Conservation (phyloP, 352 stramenopile genomes). For the Globisporangium orthogonon region DNA sequence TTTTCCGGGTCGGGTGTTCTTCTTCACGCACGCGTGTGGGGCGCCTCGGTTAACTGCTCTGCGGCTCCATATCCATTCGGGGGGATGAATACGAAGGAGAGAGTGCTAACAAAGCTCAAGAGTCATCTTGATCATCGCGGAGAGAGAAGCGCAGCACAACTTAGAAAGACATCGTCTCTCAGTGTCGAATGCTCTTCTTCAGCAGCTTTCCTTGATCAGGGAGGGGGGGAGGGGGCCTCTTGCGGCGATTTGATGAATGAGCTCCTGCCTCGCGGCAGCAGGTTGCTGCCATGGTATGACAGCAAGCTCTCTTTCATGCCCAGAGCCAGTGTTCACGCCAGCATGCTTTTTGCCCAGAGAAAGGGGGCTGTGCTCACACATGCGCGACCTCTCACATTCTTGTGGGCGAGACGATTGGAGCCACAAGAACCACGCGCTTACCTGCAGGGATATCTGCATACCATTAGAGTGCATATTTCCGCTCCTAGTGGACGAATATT, state of each 20-base stretch:
- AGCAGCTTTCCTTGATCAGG: slow-evolving; percentile 57
- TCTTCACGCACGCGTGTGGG: slow-evolving; percentile 36
- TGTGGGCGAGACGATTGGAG: not conserved
- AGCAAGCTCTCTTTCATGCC: too few species aligned
- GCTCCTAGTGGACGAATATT: not conserved
- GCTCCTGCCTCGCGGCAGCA: not conserved
- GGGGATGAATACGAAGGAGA: slow-evolving; percentile 48
- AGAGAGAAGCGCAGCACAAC: slow-evolving; percentile 53
- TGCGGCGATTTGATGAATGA: slow-evolving; percentile 72
- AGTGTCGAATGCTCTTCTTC: slow-evolving; percentile 61
- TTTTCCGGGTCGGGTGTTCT: slow-evolving; percentile 48
- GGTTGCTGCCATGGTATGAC: too few species aligned
- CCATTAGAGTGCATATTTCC: too few species aligned
- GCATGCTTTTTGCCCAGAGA: not conserved
- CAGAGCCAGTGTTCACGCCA: not conserved
- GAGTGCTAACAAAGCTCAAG: slow-evolving; percentile 58
- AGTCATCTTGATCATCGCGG: slow-evolving; percentile 71
- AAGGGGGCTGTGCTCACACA: not conserved
- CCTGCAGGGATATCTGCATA: too few species aligned
- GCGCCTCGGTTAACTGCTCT: slow-evolving; percentile 22
- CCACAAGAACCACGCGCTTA: not conserved
- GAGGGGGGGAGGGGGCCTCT: slow-evolving; percentile 46
- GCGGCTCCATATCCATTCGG: slow-evolving; percentile 39
- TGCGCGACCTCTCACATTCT: not conserved
- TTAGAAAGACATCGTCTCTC: slow-evolving; percentile 89